These are phyloP conservation scores for Colletotrichum ledebouriae DNA, from an alignment of 2,329 filamentous ascomycete genomes.

Conservation along the genomic window DNA sequence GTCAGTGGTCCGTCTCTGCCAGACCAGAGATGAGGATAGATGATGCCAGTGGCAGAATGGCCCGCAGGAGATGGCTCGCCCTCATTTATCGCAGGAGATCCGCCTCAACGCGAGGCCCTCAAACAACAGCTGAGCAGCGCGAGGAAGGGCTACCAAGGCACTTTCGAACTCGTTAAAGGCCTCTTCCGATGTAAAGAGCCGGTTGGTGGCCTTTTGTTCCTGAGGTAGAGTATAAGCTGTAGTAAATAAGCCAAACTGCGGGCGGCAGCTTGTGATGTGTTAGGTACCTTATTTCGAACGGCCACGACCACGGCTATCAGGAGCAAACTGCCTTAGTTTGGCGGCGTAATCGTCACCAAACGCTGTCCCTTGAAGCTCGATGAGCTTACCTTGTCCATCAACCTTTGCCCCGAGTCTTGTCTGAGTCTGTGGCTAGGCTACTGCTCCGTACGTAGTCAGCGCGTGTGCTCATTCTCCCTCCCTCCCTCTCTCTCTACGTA, in stretches of 20 bases:
- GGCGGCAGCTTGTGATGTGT: slow-evolving; percentile 13
- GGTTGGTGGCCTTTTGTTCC: too few species aligned
- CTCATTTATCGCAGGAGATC: slow-evolving; percentile 5
- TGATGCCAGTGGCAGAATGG: slow-evolving; percentile 7
- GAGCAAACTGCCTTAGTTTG: slow-evolving; percentile 23
- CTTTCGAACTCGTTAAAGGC: slow-evolving; percentile 2
- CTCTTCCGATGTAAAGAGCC: slow-evolving; percentile 1
- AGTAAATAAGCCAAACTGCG: not conserved
- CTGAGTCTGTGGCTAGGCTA: slow-evolving; percentile 22
- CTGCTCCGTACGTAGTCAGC: slow-evolving; percentile 6
- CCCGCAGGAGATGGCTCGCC: not conserved
- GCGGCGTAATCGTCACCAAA: slow-evolving; percentile 28
- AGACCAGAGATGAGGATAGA: slow-evolving; percentile 25
- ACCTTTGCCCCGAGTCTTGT: slow-evolving; percentile 6
- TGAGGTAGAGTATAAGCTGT: not conserved
- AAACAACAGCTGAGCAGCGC: not conserved
- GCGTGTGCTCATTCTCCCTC: slow-evolving; percentile 20
- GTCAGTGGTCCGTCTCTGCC: not conserved
- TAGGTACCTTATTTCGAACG: not conserved
- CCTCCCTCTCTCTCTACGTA: slow-evolving; percentile 9
- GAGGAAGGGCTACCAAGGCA: not conserved
- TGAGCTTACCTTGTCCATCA: too few species aligned
- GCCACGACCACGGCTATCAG: slow-evolving; percentile 9
- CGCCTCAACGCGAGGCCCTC: slow-evolving; percentile 4
- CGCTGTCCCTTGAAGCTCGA: slow-evolving; percentile 15